Conservation (phyloP, 257 asterid species). For the Gynochthodes officinalis region DNA sequence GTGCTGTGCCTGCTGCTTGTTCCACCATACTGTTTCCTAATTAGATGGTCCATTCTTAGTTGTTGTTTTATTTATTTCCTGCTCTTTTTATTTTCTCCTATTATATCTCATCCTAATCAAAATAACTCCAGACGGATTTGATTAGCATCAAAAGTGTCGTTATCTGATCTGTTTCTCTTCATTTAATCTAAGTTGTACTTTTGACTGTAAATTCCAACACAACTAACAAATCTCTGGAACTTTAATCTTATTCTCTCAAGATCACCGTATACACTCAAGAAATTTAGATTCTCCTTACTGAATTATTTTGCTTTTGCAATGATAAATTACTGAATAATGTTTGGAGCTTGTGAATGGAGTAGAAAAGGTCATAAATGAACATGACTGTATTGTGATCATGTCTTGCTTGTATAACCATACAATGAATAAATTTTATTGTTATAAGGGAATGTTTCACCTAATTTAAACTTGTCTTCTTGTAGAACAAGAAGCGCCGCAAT, state of each 20-base stretch:
- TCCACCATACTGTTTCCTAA: too few relatives aligned
- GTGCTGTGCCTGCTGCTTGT: too few relatives aligned
- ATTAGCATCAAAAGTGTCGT: too few relatives aligned
- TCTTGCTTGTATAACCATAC: not conserved
- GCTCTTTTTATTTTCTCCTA: not conserved
- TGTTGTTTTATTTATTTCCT: too few relatives aligned
- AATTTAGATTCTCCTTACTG: not conserved
- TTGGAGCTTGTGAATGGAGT: not conserved
- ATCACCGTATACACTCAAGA: not conserved
- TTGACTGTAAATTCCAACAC: not conserved
- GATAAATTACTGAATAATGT: not conserved
- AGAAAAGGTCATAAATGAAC: not conserved
- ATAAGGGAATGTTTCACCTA: not conserved
- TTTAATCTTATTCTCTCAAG: not conserved
- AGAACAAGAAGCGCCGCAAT: constrained; percentile 79
- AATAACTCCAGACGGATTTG: not conserved
- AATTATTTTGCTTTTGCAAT: not conserved
- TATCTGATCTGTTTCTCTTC: not conserved
- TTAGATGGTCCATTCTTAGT: too few relatives aligned
- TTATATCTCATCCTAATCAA: not conserved
- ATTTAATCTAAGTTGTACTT: not conserved
- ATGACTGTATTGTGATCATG: not conserved
- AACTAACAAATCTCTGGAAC: not conserved
- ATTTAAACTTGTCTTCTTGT: constrained; percentile 28
- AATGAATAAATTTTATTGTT: not conserved